Percentiles rank a stretch among this genome's conserved stretches.
Evolutionary conservation across 2,329 filamentous ascomycete species (phyloP).

Genomic region (Macrophomina tecta): DNA sequence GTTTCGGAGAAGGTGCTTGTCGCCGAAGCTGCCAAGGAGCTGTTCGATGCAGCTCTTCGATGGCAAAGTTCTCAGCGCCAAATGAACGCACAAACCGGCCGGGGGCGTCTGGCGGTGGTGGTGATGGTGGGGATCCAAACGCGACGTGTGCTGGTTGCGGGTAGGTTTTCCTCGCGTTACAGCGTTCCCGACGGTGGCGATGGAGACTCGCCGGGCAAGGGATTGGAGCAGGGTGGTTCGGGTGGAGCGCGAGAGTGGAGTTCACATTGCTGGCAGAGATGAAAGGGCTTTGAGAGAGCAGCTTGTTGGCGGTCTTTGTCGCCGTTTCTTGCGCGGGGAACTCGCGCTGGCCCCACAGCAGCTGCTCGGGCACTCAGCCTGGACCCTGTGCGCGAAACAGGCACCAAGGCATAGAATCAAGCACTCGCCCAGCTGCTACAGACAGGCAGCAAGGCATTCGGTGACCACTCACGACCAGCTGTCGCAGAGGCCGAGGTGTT

Average conservation of each 20-base stretch:
- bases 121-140: background rate
- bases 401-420: background rate
- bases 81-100: slow-evolving; percentile 7
- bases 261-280: background rate
- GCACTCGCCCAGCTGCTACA: background rate
- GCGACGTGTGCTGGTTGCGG: slow-evolving; percentile 7
- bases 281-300: slow-evolving; percentile 5
- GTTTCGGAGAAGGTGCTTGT: background rate
- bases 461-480: background rate
- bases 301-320: slow-evolving; percentile 14
- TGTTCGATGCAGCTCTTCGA: background rate
- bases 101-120: background rate
- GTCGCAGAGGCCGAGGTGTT: slow-evolving; percentile 11
- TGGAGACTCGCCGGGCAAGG: background rate
- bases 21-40: background rate
- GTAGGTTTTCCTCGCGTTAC: background rate
- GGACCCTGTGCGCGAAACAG: slow-evolving; percentile 6
- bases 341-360: slow-evolving; percentile 11
- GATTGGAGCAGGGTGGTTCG: background rate
- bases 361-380: background rate
- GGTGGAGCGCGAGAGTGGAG: slow-evolving; percentile 8
- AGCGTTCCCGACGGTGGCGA: background rate
- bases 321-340: slow-evolving; percentile 1
- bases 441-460: background rate
- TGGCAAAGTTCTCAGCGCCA: background rate